Evolutionary conservation across 371 early-diverging fungal species (phyloP).

Genomic region (Mucor lusitanicus): DNA sequence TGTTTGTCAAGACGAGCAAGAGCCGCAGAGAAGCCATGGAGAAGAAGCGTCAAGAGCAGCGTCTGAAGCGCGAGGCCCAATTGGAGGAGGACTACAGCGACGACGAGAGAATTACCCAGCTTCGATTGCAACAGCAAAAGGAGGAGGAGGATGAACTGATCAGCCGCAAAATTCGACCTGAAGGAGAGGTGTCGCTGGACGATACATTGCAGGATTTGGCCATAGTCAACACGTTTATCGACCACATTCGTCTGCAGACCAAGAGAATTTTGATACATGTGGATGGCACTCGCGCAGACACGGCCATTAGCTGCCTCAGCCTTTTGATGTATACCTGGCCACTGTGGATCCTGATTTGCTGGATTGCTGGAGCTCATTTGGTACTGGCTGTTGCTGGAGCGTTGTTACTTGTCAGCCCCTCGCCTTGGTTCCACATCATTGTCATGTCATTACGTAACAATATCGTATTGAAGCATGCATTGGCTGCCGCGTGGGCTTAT

Average conservation of each 20-base stretch:
- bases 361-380: constrained; percentile 22
- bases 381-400: constrained; percentile 28
- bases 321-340: constrained; percentile 35
- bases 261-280: constrained; percentile 6
- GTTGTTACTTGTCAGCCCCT: constrained; percentile 16
- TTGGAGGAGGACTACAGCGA: constrained; percentile 22
- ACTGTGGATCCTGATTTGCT: constrained; percentile 30
- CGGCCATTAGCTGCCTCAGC: constrained; percentile 20
- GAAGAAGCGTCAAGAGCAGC: constrained; percentile 20
- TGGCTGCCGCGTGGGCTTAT: constrained; percentile 37
- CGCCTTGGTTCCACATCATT: constrained; percentile 32
- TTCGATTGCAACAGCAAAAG: constrained; percentile 16
- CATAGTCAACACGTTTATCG: constrained; percentile 29
- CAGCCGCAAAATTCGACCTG: constrained; percentile 33
- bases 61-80: constrained; percentile 2
- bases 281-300: constrained; percentile 31
- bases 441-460: constrained; percentile 18
- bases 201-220: constrained; percentile 39
- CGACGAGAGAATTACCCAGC: constrained; percentile 20
- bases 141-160: constrained; percentile 32
- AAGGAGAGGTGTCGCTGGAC: constrained; percentile 43
- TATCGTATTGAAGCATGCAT: constrained; percentile 16
- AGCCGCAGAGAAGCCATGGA: constrained; percentile 36
- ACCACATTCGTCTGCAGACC: constrained; percentile 5
- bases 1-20: constrained; percentile 22